Percentiles rank a stretch among this genome's conserved stretches.
Conservation (phyloP, 169 alveolate genomes). For the Plasmodium coatneyi region DNA sequence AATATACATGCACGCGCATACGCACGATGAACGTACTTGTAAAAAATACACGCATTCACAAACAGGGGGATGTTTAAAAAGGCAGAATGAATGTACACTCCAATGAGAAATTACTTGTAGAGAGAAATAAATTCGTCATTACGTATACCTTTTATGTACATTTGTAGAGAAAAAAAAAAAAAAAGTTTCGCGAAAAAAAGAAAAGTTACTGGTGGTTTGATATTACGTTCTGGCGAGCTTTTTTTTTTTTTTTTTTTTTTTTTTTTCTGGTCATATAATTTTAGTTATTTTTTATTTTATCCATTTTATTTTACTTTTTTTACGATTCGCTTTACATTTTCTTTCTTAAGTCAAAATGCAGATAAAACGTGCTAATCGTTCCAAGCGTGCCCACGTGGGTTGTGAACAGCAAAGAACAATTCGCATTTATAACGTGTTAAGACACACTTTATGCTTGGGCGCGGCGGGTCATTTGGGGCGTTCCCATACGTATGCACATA, state of each 20-base stretch:
- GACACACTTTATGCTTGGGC: slow-evolving; percentile 29
- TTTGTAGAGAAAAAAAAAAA: neutral
- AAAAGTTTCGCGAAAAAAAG: neutral
- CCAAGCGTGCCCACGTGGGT: neutral
- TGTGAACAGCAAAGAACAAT: slow-evolving; percentile 4
- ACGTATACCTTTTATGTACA: neutral
- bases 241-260: slow-evolving; percentile 20
- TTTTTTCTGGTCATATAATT: neutral
- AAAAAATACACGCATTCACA: neutral
- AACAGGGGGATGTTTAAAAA: neutral
- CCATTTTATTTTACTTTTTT: neutral
- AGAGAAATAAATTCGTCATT: neutral
- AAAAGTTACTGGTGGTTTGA: neutral
- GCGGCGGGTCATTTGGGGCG: neutral
- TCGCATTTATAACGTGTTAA: neutral
- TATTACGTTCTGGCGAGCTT: slow-evolving; percentile 18
- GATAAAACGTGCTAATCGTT: neutral
- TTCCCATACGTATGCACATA: neutral
- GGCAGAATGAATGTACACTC: neutral
- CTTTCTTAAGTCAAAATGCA: neutral
- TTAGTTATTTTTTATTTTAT: neutral
- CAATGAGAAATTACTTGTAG: neutral
- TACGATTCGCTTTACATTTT: neutral
- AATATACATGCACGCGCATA: neutral
- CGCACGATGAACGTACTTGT: neutral